Evolutionary conservation across 1,284 basidiomycete species (phyloP), one percentile per base, ranked within the genome.

Genomic region (Rhodotorula sp.): DNA sequence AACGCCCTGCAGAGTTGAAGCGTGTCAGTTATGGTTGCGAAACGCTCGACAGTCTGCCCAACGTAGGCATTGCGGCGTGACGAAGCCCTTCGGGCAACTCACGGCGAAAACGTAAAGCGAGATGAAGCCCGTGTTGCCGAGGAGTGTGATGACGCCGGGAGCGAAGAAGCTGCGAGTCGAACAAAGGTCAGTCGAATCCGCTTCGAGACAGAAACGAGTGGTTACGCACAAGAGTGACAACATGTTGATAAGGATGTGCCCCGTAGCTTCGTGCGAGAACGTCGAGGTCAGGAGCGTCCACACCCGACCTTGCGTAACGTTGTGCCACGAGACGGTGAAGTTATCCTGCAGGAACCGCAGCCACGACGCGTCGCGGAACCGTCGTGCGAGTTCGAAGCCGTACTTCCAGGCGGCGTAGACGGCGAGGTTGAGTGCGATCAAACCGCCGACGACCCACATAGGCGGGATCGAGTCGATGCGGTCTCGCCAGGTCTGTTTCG

Each of bases 41-140:
- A 31, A 6, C 15, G n/a, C 24, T 22, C 8, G 26, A 18, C 9
- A 31, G 28, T 34, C 46, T 54, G 28, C 18, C 34, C 34, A 34
- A 34, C 34, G 34, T 15, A 16, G 28, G 30, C 5, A 2, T 5
- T 13, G 11, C 16, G n/a, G 6, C 40, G 16, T 6, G 15, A 7
- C 6, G 58, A 8, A 22, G 28, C 44, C 11, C 22, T 2, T 10
- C 31, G 31, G 22, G 15, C 11, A 24, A 34, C 64, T 11, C 20
- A 68, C 71, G n/a, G 72, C 68, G 46, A 71, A 67, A 34, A 73
- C 48, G 60, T 73, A 73, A 13, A 73, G 66, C 3, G 62, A 44
- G 0, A 73, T 46, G 64, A 73, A 73, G 13, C 67, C 72, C 10
- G 51, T 26, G 60, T 73, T 73, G 15, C 72, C 72, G 34, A 73